A percentile compares a stretch with the other conserved stretches of the same genome.
Conservation (phyloP, 805 yeast genomes). For the Candida patagonica region DNA sequence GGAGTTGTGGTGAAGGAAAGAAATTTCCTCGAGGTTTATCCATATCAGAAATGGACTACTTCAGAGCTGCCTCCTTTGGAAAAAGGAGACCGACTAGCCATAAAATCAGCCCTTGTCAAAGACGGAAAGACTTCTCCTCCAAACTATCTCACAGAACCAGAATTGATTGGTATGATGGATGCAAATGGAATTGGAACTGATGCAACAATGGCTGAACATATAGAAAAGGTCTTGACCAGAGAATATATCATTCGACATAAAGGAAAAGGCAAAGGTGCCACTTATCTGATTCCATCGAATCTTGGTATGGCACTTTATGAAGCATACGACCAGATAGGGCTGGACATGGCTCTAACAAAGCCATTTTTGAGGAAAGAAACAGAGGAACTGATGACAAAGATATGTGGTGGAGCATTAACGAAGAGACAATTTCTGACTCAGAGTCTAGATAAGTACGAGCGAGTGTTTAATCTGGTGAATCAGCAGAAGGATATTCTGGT, state of each 20-base stretch:
- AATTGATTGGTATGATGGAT: constrained; percentile 88
- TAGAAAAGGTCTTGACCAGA: constrained; percentile 63
- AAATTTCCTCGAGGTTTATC: constrained; percentile 74
- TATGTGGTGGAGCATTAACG: constrained; percentile 54
- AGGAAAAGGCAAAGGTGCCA: constrained; percentile 4
- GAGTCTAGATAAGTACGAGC: constrained; percentile 48
- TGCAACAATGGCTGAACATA: constrained; percentile 98
- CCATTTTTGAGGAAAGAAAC: constrained; percentile 76
- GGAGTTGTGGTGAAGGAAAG: constrained; percentile 66
- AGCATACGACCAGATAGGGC: constrained; percentile 74
- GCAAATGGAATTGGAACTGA: constrained; percentile 97
- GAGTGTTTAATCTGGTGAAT: constrained; percentile 45
- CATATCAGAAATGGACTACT: constrained; percentile 67
- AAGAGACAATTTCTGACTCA: constrained; percentile 47
- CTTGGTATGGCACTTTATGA: constrained; percentile 82
- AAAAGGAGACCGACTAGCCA: constrained; percentile 46
- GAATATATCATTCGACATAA: constrained; percentile 37
- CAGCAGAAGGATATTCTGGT: constrained; percentile 33
- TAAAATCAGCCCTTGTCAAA: constrained; percentile 49
- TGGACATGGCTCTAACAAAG: constrained; percentile 71
- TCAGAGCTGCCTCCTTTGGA: constrained; percentile 54
- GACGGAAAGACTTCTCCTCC: constrained; percentile 82
- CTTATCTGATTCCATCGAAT: constrained; percentile 58
- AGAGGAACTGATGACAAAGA: constrained; percentile 56
- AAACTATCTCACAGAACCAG: constrained; percentile 77